These are phyloP conservation scores for Salvia sclarea DNA, from an alignment of 305 asterid genomes.

Conservation along the genomic window DNA sequence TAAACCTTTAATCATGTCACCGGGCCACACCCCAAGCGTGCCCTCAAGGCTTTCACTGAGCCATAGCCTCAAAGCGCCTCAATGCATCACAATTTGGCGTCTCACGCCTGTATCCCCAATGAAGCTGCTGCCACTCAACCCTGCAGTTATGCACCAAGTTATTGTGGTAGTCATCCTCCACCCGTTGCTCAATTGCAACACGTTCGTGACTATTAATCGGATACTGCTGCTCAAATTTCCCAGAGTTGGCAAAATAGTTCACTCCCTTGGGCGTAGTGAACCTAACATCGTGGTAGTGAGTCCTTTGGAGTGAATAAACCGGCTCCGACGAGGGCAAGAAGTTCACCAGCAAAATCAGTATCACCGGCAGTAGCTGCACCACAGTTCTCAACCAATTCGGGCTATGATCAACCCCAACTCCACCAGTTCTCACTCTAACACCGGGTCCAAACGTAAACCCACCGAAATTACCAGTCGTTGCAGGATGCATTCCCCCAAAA, in stretches of 20 bases:
- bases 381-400: conserved; percentile 59
- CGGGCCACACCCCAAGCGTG: conserved; percentile 52
- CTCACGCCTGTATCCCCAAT: conserved; percentile 75
- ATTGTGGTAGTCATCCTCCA: conserved; percentile 70
- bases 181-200: conserved; percentile 53
- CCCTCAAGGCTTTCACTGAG: conserved; percentile 56
- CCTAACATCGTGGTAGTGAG: conserved; percentile 51
- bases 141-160: conserved; percentile 69
- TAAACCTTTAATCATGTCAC: conserved; percentile 47
- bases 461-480: conserved; percentile 62
- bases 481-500: conserved; percentile 85
- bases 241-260: conserved; percentile 67
- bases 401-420: conserved; percentile 62
- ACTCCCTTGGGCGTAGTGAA: conserved; percentile 75
- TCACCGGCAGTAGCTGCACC: conserved; percentile 73
- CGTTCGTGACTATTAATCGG: conserved; percentile 61
- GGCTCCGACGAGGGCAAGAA: conserved; percentile 88
- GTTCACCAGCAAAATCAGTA: conserved; percentile 69
- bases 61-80: conserved; percentile 64
- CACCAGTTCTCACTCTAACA: conserved; percentile 71
- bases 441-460: conserved; percentile 88
- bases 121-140: conserved; percentile 68
- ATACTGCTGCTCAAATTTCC: conserved; percentile 71
- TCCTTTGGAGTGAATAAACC: conserved; percentile 55
- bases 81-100: conserved; percentile 86